phyloP scores from a whole-genome alignment of 2,329 filamentous ascomycete species.

The Colletotrichum shisoi region DNA sequence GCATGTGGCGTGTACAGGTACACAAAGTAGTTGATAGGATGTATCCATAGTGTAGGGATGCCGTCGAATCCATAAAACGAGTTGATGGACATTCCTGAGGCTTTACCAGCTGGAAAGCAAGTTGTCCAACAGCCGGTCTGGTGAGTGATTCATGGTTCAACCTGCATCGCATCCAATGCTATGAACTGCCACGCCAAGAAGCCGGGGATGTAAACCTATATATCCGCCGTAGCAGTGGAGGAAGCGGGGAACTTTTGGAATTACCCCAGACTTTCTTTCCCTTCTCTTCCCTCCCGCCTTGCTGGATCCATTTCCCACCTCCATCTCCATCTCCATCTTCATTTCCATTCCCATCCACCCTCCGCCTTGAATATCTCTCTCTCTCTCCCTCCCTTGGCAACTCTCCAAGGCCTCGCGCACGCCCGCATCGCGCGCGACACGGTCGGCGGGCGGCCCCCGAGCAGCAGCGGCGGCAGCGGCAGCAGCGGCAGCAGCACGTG shows the following conservation, averaged over 20 bases:
- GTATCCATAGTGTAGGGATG: not conserved
- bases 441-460: slow-evolving; percentile 41
- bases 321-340: too few species aligned
- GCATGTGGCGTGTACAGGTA: not conserved
- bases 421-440: slow-evolving; percentile 49
- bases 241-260: slow-evolving; percentile 2
- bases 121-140: not conserved
- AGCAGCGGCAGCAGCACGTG: slow-evolving; percentile 44
- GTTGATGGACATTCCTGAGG: not conserved
- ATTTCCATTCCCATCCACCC: too few species aligned
- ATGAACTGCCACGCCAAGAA: not conserved
- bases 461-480: slow-evolving; percentile 27
- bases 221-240: not conserved
- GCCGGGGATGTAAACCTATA: not conserved
- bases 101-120: accelerated
- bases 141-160: too few species aligned
- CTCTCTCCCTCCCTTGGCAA: not conserved
- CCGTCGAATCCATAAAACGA: too few species aligned
- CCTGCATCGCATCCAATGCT: too few species aligned
- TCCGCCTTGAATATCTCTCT: not conserved
- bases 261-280: slow-evolving; percentile 11
- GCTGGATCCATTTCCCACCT: not conserved
- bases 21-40: not conserved
- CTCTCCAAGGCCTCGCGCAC: slow-evolving; percentile 49
- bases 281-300: slow-evolving; percentile 1